Evolutionary conservation across 2,329 filamentous ascomycete species (phyloP), one percentile per base, ranked within the genome.

Genomic region (Coniochaeta prunicola): DNA sequence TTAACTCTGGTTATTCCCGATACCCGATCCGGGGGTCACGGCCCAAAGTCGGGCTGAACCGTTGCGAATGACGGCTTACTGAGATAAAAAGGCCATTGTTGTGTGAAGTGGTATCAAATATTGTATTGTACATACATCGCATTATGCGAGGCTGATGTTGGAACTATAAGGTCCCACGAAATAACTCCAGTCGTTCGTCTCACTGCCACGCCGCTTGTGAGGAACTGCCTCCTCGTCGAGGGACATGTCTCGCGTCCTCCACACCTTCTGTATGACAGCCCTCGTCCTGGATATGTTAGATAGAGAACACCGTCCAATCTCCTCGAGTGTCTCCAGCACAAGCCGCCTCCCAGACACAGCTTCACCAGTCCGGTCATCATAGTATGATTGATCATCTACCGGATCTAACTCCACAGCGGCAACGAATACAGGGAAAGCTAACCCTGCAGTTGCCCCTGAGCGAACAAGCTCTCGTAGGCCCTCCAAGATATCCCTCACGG

Each of bases 251-350:
- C 77, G 70, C 48, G 72, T 71, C 58, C 74, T 72, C 78, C 78
- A 80, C 12, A 80, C 71, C 50, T 76, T 77, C 10, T 73, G 69
- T 57, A 80, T 77, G 3, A 80, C 78, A 0, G 74, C 72, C 12
- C 74, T 68, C 8, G 76, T 78, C 21, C 75, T 71, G 10, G 73
- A 69, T 7, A 79, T 70, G 53, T 80, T 80, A 0, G 65, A 68
- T 1, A 78, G 66, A 1, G 75, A 76, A 0, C 69, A 73, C 24
- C 73, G 69, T 0, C 71, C 67, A 69, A 80, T 74, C 1, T 69
- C 68, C 3, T 73, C 68, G n/a, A 78, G 62, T 10, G 73, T 70
- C 26, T 70, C 70, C 13, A 78, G 61, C 2, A 78, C 71, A 15
- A 76, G 68, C 5, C 70, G 68, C 26, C 76, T 66, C 2, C 73